phyloP scores from a whole-genome alignment of 495 filamentous ascomycete genomes.

The Aspergillus kassunensis region DNA sequence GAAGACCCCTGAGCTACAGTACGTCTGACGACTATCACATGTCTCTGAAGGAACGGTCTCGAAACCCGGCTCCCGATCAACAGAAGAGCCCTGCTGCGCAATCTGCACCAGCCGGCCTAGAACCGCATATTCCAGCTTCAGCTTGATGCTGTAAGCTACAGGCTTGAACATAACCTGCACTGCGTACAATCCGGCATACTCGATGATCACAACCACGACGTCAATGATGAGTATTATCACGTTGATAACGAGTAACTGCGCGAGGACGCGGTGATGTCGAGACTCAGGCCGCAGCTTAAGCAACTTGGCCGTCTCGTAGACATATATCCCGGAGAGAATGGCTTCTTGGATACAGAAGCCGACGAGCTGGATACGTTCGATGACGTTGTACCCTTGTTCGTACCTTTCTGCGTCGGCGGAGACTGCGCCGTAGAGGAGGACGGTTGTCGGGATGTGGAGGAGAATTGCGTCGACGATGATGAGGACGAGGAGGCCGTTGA shows the following conservation, averaged over 20 bases:
- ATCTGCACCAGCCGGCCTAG: conserved; percentile 46
- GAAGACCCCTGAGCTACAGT: too few species aligned
- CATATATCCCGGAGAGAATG: conserved; percentile 53
- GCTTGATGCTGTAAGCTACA: conserved; percentile 50
- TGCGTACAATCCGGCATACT: conserved; percentile 45
- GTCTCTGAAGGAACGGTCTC: background rate
- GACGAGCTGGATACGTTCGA: conserved; percentile 51
- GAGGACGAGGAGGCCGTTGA: conserved; percentile 36
- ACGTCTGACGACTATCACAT: too few species aligned
- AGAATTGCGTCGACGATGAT: conserved; percentile 42
- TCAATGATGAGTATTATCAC: conserved; percentile 49
- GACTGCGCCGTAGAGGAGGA: conserved; percentile 40
- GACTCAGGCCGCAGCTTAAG: conserved; percentile 34
- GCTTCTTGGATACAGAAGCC: conserved; percentile 54
- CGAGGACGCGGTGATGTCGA: conserved; percentile 30
- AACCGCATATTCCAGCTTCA: conserved; percentile 52
- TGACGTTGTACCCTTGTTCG: conserved; percentile 38
- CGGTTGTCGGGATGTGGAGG: conserved; percentile 39
- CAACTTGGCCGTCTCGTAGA: conserved; percentile 47
- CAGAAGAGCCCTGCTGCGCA: background rate
- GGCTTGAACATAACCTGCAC: conserved; percentile 50
- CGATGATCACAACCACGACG: conserved; percentile 40
- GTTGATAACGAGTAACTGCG: conserved; percentile 47
- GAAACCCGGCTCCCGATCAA: background rate
- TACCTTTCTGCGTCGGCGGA: conserved; percentile 27